Percentiles rank a stretch among this genome's conserved stretches.
Evolutionary conservation across 208 protist genomes (phyloP).

Genomic region (Leptomonas seymouri): DNA sequence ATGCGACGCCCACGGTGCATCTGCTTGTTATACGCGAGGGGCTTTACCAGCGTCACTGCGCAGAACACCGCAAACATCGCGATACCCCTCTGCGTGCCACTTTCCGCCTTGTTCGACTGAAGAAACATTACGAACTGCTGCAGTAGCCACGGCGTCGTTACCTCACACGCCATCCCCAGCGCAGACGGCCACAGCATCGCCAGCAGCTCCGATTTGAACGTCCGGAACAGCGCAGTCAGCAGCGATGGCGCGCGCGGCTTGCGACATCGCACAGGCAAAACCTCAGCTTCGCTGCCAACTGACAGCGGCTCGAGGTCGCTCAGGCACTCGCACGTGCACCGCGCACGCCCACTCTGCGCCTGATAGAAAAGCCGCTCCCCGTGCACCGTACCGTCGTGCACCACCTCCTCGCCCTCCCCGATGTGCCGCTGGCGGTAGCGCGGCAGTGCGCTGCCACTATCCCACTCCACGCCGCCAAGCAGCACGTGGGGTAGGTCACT

Average conservation of each 20-base stretch:
- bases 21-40: conserved; percentile 41
- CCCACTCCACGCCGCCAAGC: conserved; percentile 72
- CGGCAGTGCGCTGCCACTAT: conserved; percentile 23
- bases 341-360: conserved; percentile 13
- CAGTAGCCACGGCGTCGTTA: conserved; percentile 64
- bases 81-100: conserved; percentile 19
- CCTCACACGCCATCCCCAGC: conserved; percentile 44
- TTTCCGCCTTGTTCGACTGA: conserved; percentile 11
- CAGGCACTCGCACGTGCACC: conserved; percentile 53
- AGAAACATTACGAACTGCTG: conserved; percentile 55
- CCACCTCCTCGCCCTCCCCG: conserved; percentile 18
- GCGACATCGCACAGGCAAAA: not conserved
- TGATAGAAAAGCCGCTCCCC: conserved; percentile 69
- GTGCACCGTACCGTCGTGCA: conserved; percentile 44
- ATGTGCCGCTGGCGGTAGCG: conserved; percentile 2
- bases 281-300: not conserved
- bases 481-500: conserved; percentile 39
- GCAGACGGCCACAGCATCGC: conserved; percentile 42
- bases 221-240: conserved; percentile 35
- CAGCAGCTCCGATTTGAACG: conserved; percentile 31
- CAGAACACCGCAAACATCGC: conserved; percentile 31
- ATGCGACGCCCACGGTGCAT: conserved; percentile 38
- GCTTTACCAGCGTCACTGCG: conserved; percentile 40
- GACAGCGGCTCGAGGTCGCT: conserved; percentile 41
- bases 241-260: conserved; percentile 39